Evolutionary conservation across 352 stramenopile species (phyloP), one percentile per base, ranked within the genome.

Genomic region (Thraustochytrium striatum): DNA sequence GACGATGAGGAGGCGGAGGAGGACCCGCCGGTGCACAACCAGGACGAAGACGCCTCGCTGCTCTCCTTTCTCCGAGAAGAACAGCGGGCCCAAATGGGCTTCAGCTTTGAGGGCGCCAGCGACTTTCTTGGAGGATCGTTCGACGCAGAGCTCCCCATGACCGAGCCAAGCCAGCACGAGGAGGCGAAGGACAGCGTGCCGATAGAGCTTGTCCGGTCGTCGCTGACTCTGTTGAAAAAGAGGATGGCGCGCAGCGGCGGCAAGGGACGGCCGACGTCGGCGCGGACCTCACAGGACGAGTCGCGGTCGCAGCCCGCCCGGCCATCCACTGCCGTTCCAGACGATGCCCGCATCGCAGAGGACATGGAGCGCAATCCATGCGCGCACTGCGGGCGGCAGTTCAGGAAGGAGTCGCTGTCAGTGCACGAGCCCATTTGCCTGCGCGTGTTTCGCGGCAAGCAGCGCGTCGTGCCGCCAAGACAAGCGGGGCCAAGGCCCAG

Each of bases 171-270:
- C n/a, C n/a, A n/a, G n/a, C n/a, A n/a, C n/a, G n/a, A n/a, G n/a
- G n/a, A n/a, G n/a, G n/a, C n/a, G n/a, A n/a, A n/a, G n/a, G 59
- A 47, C 19, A 32, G 25, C 52, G 59, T 38, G 30, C 59, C 59
- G 5, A 70, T 70, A 0, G 59, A 70, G 33, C 59, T 61, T 19
- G 52, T 75, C 5, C 65, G 65, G 21, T 58, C 65, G 11, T 75
- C 65, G n/a, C 65, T 75, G 2, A 19, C 65, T 3, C 39, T 75
- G 52, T 43, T 75, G 19, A 75, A 75, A 43, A 30, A 50, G 30
- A 30, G 52, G 5, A 58, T 75, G 44, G 19, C 41, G 25, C 3
- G 16, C 21, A 58, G 30, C 5, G 7, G 32, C 53, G 53, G 7
- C 25, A 19, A 5, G 53, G 53, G 25, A 61, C 32, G 53, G 53